Evolutionary conservation across 2,329 filamentous ascomycete species (phyloP), one percentile per base, ranked within the genome.

Genomic region (Xylariaceae sp.): DNA sequence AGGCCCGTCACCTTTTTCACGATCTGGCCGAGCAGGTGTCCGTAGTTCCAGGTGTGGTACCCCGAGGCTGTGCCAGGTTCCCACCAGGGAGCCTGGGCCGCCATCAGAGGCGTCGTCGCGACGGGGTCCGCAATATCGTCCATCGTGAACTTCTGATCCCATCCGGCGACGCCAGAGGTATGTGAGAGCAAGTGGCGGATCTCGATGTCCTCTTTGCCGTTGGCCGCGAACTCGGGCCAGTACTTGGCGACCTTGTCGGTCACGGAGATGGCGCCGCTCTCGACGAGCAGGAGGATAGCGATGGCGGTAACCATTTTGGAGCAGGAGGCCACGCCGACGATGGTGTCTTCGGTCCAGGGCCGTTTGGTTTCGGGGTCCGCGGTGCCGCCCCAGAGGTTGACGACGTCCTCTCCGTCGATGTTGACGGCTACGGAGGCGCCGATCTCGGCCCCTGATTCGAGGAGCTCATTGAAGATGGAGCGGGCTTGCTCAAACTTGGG

Each of bases 161-260:
- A 73, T 2, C 69, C 73, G 0, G 73, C 64, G 10, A 74, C 66
- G 37, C 73, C 63, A n/a, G 63, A 64, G 15, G 70, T 74, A 59
- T 78, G 76, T 11, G 70, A 71, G 13, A 78, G 70, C 13, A 77
- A 30, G 62, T 78, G 76, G 1, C 71, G 70, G 11, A 78, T 72
- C 45, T 73, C 64, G 47, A 78, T 64, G 7, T 72, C 64, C 45
- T 75, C 67, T 50, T 77, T 76, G 39, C 74, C 75, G 34, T 74
- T 73, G 13, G 65, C 69, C 4, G 68, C 72, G 58, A 78, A 78
- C 51, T 77, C 77, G 7, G 77, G 77, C 77, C 77, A 79, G 69
- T 77, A 74, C 34, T 73, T 69, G 2, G 71, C 62, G 7, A 78
- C 74, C 4, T 71, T 72, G 23, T 71, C 75, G 55, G 72, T 59